Conservation (phyloP, 2,329 filamentous ascomycete genomes). For the Calonectria crousiana region DNA sequence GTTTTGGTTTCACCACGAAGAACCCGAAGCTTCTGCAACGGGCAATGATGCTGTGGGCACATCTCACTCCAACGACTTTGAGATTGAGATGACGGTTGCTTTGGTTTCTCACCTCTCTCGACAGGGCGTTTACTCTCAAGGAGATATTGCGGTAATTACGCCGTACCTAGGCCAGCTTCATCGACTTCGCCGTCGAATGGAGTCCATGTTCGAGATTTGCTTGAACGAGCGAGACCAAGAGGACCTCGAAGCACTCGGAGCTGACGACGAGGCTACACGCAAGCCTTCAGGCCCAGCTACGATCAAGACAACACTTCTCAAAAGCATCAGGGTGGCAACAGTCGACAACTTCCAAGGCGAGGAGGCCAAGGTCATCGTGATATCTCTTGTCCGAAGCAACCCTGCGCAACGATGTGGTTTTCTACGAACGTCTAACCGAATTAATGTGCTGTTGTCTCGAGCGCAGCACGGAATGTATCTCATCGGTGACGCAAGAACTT, state of each 20-base stretch:
- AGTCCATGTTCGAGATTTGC: slow-evolving; percentile 67
- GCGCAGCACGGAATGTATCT: slow-evolving; percentile 23
- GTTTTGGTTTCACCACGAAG: slow-evolving; percentile 73
- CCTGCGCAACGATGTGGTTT: slow-evolving; percentile 70
- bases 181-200: slow-evolving; percentile 60
- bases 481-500: slow-evolving; percentile 19
- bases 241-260: slow-evolving; percentile 55
- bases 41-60: slow-evolving; percentile 51
- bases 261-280: slow-evolving; percentile 43
- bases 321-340: slow-evolving; percentile 69
- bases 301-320: slow-evolving; percentile 54
- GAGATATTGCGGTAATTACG: slow-evolving; percentile 78
- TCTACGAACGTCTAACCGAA: slow-evolving; percentile 72
- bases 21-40: slow-evolving; percentile 55
- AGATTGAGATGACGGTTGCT: slow-evolving; percentile 72
- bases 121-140: slow-evolving; percentile 70
- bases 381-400: slow-evolving; percentile 81
- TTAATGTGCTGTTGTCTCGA: slow-evolving; percentile 47
- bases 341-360: slow-evolving; percentile 85
- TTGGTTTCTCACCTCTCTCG: slow-evolving; percentile 74
- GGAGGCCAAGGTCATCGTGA: slow-evolving; percentile 77
- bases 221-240: slow-evolving; percentile 73
- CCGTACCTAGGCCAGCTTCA: slow-evolving; percentile 71
- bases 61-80: slow-evolving; percentile 68
- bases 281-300: slow-evolving; percentile 44